Percentiles rank a stretch among this genome's conserved stretches.
Conservation (phyloP, 208 protist species). For the Leishmania gerbilli region DNA sequence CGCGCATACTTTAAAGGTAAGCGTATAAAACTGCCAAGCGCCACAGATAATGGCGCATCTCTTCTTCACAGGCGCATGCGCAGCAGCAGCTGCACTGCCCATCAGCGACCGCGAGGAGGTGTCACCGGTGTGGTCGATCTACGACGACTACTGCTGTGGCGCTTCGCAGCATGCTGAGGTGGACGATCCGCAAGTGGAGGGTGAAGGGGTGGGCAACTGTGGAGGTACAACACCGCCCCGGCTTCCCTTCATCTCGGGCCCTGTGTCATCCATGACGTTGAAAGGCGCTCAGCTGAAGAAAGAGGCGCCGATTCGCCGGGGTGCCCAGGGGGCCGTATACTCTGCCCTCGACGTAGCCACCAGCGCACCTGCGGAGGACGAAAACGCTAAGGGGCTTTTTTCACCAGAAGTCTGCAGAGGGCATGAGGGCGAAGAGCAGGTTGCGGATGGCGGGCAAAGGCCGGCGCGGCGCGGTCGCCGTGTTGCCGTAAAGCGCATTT, state of each 20-base stretch:
- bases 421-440: neutral
- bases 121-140: constrained; percentile 78
- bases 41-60: constrained; percentile 6
- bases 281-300: constrained; percentile 57
- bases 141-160: constrained; percentile 39
- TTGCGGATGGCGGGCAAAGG: neutral
- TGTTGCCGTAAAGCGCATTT: constrained; percentile 87
- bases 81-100: neutral
- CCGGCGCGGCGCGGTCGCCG: constrained; percentile 10
- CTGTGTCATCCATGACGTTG: constrained; percentile 36
- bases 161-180: neutral
- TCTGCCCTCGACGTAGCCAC: constrained; percentile 41
- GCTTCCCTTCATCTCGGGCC: constrained; percentile 33
- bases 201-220: neutral
- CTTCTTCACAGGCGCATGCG: neutral
- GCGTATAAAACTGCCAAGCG: neutral
- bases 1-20: neutral
- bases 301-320: constrained; percentile 57
- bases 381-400: neutral
- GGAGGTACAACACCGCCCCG: neutral
- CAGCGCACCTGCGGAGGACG: neutral
- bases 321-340: constrained; percentile 86
- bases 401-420: neutral
- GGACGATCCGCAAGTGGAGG: neutral
- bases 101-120: neutral